Percentiles rank a stretch among this genome's conserved stretches.
These are phyloP conservation scores for Chlorella ohadii DNA, from an alignment of 139 green algal genomes.

Conservation along the genomic window DNA sequence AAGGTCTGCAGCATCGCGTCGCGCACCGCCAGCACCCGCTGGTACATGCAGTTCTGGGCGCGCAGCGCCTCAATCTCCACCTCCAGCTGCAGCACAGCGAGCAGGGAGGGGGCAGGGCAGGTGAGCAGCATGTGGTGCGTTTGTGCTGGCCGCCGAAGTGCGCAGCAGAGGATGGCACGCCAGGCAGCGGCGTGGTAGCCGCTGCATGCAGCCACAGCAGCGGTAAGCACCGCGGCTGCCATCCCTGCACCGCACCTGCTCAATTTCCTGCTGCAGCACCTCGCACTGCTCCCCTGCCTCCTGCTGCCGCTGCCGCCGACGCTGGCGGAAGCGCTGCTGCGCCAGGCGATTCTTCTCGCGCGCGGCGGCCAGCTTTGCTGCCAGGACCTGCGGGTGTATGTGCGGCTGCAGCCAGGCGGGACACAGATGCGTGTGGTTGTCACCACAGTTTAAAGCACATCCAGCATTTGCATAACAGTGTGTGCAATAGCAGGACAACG, in stretches of 20 bases:
- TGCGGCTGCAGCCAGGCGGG: neutral
- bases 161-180: too few species aligned
- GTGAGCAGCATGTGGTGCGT: too few species aligned
- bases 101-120: neutral
- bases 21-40: slow-evolving; percentile 27
- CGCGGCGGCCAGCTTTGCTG: slow-evolving; percentile 1
- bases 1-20: slow-evolving; percentile 30
- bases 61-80: neutral
- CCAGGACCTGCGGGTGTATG: neutral
- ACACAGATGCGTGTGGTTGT: too few species aligned
- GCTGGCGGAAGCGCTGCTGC: slow-evolving; percentile 36
- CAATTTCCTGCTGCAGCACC: slow-evolving; percentile 3
- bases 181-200: too few species aligned
- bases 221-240: too few species aligned
- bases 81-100: neutral
- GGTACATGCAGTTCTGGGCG: neutral
- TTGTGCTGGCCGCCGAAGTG: too few species aligned
- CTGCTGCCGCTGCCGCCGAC: slow-evolving; percentile 8
- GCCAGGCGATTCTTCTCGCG: slow-evolving; percentile 35
- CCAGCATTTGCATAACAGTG: too few species aligned
- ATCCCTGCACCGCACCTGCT: neutral
- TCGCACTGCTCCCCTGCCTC: slow-evolving; percentile 6
- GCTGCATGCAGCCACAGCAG: too few species aligned
- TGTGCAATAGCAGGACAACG: too few species aligned
- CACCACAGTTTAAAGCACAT: too few species aligned